A percentile compares a stretch with the other conserved stretches of the same genome.
phyloP scores from a whole-genome alignment of 192 early-diverging fungal genomes.

The Backusella australiensis region DNA sequence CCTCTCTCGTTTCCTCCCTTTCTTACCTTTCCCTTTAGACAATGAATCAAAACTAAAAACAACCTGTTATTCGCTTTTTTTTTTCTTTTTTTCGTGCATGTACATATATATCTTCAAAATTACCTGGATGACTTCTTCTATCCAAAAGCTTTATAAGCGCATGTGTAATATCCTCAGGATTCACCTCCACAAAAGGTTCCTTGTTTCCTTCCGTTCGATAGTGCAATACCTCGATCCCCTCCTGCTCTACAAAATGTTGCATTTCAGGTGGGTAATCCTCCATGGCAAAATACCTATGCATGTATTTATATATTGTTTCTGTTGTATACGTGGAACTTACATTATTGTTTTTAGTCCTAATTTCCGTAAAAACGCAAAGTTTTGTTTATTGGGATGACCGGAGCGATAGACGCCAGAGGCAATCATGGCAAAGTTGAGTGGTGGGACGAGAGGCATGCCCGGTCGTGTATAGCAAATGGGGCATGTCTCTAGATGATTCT shows the following conservation, averaged over 20 bases:
- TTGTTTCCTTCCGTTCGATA: slow-evolving; percentile 88
- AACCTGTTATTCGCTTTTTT: neutral
- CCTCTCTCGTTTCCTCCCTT: neutral
- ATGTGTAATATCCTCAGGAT: slow-evolving; percentile 47
- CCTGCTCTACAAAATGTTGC: slow-evolving; percentile 68
- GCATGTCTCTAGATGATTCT: slow-evolving; percentile 19
- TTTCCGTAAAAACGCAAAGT: slow-evolving; percentile 87
- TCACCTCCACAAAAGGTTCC: slow-evolving; percentile 63
- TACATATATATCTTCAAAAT: neutral
- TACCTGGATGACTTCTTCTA: slow-evolving; percentile 50
- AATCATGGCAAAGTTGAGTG: slow-evolving; percentile 95
- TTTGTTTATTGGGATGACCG: slow-evolving; percentile 89
- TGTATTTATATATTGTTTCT: neutral
- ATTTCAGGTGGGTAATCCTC: slow-evolving; percentile 59
- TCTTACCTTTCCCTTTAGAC: slow-evolving; percentile 86
- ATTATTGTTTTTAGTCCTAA: slow-evolving; percentile 85
- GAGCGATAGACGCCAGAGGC: slow-evolving; percentile 91
- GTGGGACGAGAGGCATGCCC: slow-evolving; percentile 72
- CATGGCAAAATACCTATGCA: slow-evolving; percentile 38
- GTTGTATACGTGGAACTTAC: slow-evolving; percentile 8
- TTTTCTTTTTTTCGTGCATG: neutral
- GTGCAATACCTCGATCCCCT: slow-evolving; percentile 78
- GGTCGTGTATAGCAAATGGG: slow-evolving; percentile 39
- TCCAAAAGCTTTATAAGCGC: slow-evolving; percentile 53
- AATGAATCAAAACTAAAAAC: slow-evolving; percentile 76